Evolutionary conservation across 441 rosid species (phyloP).

Genomic region (Gossypium trilobum): DNA sequence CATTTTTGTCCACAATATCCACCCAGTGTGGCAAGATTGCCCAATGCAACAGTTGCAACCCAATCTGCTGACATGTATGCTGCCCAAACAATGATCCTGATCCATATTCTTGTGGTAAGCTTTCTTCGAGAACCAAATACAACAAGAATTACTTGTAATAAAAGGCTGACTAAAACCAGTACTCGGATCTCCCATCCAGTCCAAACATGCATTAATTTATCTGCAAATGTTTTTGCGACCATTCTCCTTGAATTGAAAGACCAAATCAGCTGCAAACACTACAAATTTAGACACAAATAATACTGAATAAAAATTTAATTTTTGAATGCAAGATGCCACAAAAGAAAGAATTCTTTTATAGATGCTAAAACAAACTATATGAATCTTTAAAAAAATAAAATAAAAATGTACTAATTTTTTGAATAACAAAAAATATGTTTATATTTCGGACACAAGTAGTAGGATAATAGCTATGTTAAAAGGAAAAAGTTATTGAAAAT

Average conservation of each 20-base stretch:
- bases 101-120: neutral
- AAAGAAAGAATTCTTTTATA: no score
- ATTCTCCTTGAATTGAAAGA: neutral
- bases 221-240: neutral
- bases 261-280: neutral
- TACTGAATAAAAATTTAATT: no score
- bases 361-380: no score
- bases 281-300: neutral
- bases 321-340: no score
- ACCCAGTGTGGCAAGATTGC: neutral
- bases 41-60: neutral
- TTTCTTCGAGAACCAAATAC: neutral
- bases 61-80: slow-evolving; percentile 2
- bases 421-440: no score
- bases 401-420: no score
- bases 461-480: no score
- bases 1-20: neutral
- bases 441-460: no score
- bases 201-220: neutral
- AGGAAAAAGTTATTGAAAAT: no score
- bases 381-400: no score
- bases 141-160: neutral
- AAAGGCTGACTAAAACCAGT: neutral
- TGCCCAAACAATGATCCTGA: neutral
- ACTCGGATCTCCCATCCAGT: neutral